Base-by-base conservation (phyloP, 2,329 filamentous ascomycete species). In the Metarhizium sp. region DNA sequence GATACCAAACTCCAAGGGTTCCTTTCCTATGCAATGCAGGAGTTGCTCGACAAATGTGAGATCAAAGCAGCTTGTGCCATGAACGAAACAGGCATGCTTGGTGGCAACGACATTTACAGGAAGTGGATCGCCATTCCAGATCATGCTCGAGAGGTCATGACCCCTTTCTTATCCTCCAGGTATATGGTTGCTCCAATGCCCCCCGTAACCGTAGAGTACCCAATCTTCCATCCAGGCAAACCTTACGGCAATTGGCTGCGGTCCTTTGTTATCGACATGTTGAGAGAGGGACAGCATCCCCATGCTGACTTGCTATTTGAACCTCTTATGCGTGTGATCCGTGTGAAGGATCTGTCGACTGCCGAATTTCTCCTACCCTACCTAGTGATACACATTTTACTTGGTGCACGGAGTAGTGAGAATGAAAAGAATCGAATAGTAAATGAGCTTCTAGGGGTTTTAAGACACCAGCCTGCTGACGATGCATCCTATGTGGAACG, bases 1-100 rank as follows among this genome's bases (percentile, higher is more conserved):
- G 95, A 96, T 67, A 88, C 91, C 2, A 86, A 84, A 60, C 80
- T 91, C 6, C 94, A 97, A 69, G 92, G 91, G 0, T 96, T 95
- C 66, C 78, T 99, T 18, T 92, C 92, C 1, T 99, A 88, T 70
- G 89, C 87, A 2, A 96, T 99, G 85, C 94, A 99, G 69, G 87
- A 95, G 63, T 78, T 97, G 45, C 78, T 97, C 3, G 85, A 86
- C 48, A 84, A 86, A 61, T 90, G 88, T 64, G 85, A 87, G 32
- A 85, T 96, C 64, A 84, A 78, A 57, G 75, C 79, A 11, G 81
- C 79, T 0, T 77, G 75, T 52, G 69, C 67, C 34, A 69, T 70
- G 66, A 69, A 73, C 42, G 71, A 72, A 3, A 68, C 69, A 1
- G 69, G 69, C 4, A 65, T 64, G 56, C 20, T 67, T 3, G 80